Evolutionary conservation across 805 yeast genomes (phyloP).

Genomic region (Candida ulmi): DNA sequence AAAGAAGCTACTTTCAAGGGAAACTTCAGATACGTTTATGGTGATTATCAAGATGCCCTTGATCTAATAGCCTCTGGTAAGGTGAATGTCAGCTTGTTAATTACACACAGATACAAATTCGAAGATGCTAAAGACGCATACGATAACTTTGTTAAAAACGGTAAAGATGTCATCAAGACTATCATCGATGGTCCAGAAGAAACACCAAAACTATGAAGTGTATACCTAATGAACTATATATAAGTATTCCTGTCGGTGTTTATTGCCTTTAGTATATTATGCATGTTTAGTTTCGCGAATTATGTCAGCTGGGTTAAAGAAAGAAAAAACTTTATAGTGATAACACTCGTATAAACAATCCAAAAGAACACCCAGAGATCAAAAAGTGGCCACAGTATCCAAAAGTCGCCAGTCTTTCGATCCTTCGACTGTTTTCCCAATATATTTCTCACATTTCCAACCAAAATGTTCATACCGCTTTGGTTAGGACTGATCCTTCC

Average conservation of each 20-base stretch:
- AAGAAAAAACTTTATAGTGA: too few species aligned
- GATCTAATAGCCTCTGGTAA: slow-evolving; percentile 56
- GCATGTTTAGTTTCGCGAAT: neutral
- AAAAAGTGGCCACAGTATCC: too few species aligned
- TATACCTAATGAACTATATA: neutral
- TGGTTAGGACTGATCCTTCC: neutral
- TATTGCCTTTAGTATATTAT: too few species aligned
- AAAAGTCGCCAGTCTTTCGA: too few species aligned
- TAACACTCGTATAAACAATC: too few species aligned
- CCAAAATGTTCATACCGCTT: neutral
- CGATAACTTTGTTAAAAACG: slow-evolving; percentile 55
- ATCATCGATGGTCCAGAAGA: slow-evolving; percentile 71
- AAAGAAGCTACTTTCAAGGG: slow-evolving; percentile 71
- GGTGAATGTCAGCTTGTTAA: slow-evolving; percentile 60
- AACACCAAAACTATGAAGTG: neutral
- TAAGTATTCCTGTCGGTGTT: neutral
- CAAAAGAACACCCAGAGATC: too few species aligned
- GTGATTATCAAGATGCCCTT: slow-evolving; percentile 73
- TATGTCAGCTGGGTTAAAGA: too few species aligned
- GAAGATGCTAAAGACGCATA: slow-evolving; percentile 73
- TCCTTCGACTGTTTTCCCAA: too few species aligned
- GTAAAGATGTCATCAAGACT: slow-evolving; percentile 65
- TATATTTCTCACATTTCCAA: neutral
- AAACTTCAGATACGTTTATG: slow-evolving; percentile 72
- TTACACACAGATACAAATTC: slow-evolving; percentile 71